Base-by-base conservation (phyloP, 306 rosid genomes). In the Castanopsis chinensis region DNA sequence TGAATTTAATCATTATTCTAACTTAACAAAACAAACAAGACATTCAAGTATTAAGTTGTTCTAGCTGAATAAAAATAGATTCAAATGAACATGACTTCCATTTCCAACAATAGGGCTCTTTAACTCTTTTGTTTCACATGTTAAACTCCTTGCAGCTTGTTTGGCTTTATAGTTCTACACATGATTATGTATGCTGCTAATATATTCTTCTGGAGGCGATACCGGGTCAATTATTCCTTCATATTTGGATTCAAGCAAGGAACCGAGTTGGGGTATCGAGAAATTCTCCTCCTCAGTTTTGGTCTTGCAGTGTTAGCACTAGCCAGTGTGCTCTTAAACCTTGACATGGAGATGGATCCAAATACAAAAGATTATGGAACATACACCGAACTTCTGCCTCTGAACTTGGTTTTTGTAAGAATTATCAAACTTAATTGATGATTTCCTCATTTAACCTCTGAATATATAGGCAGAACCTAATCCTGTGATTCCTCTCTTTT, bases 211-310 rank as follows among this genome's bases (percentile, higher is more conserved):
- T 92, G 94, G 94, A 82, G 83, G 78, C 80, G 80, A 41, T 89
- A 84, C 75, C 78, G 84, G 75, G 93, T 92, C 71, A 90, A 90
- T 27, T 82, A 92, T 45, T 85, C 93, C 68, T 92, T 90, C 86
- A 92, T 92, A 79, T 92, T 90, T 81, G 95, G 95, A 54, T 90
- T 92, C 77, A 87, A 92, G 80, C 87, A 83, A 83, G 93, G 93
- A 54, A 83, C 91, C 11, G 92, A 90, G 35, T 74, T 90, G 79
- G 81, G 90, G 12, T 85, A 90, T 79, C 51, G 77, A 18, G 85
- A 88, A 53, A 87, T 92, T 74, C 79, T 90, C 13, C 87, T 90
- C 21, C 75, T 86, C 17, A 59, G 90, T 74, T 90, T 87, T 73
- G 80, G 60, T 75, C 58, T 92, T 35, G 89, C 91, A 25, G 73